A percentile compares a stretch with the other conserved stretches of the same genome.
These are phyloP conservation scores for Basipetospora sp. DNA, from an alignment of 2,329 filamentous ascomycete genomes.

Conservation along the genomic window DNA sequence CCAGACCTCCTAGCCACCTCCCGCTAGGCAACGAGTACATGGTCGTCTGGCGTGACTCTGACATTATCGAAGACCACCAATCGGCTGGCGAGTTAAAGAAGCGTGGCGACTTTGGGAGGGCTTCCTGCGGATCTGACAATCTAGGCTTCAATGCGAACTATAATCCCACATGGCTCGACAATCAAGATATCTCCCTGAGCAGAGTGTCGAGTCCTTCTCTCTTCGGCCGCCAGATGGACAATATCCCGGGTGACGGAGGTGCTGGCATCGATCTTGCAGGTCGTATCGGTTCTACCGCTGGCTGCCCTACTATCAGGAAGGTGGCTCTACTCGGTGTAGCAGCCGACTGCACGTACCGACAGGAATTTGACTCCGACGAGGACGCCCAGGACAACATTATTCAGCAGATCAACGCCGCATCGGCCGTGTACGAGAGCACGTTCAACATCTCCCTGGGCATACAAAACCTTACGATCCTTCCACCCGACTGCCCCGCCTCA, in stretches of 20 bases:
- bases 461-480: constrained; percentile 67
- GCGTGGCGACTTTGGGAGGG: constrained; percentile 30
- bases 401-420: constrained; percentile 69
- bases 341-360: constrained; percentile 80
- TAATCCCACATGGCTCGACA: constrained; percentile 48
- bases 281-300: constrained; percentile 67
- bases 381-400: constrained; percentile 60
- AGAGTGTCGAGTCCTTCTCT: constrained; percentile 49
- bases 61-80: constrained; percentile 38
- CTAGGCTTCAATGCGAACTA: constrained; percentile 65
- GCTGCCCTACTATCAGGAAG: constrained; percentile 78
- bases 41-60: constrained; percentile 85
- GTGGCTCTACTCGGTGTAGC: constrained; percentile 85
- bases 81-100: constrained; percentile 46
- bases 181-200: constrained; percentile 39
- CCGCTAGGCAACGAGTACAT: constrained; percentile 54
- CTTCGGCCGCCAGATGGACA: constrained; percentile 62
- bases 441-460: constrained; percentile 94
- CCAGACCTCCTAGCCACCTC: not conserved
- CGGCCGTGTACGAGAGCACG: constrained; percentile 70
- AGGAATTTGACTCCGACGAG: constrained; percentile 49
- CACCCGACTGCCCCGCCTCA: constrained; percentile 57
- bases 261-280: constrained; percentile 63
- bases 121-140: constrained; percentile 58
- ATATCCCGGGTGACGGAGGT: constrained; percentile 52